Percentiles rank a stretch among this genome's conserved stretches.
These are phyloP conservation scores for Fusarium annulatum DNA, from an alignment of 2,329 filamentous ascomycete species.

Conservation along the genomic window DNA sequence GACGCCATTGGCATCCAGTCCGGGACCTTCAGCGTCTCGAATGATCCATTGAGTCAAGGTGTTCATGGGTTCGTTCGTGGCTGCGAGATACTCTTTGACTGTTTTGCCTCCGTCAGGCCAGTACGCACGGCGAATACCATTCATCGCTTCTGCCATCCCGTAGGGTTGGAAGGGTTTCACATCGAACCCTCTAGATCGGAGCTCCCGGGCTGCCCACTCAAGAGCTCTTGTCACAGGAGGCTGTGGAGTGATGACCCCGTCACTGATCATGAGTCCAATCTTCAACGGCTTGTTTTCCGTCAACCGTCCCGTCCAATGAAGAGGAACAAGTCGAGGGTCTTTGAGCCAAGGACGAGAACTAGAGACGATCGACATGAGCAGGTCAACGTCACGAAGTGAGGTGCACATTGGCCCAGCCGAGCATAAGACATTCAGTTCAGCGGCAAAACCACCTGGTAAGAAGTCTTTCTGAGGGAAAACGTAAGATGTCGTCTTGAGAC, in stretches of 20 bases:
- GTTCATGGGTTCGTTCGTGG: slow-evolving; percentile 45
- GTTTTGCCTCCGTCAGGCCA: slow-evolving; percentile 43
- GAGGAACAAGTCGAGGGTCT: slow-evolving; percentile 48
- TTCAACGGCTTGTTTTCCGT: slow-evolving; percentile 39
- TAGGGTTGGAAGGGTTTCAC: slow-evolving; percentile 29
- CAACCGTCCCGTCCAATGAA: slow-evolving; percentile 43
- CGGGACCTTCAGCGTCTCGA: slow-evolving; percentile 24
- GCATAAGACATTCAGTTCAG: slow-evolving; percentile 50
- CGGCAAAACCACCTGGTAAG: slow-evolving; percentile 31
- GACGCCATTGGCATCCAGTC: slow-evolving; percentile 28
- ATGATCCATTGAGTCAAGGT: slow-evolving; percentile 44
- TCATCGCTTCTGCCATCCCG: slow-evolving; percentile 19
- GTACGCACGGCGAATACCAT: slow-evolving; percentile 28
- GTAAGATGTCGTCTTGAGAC: slow-evolving; percentile 38
- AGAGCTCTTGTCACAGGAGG: slow-evolving; percentile 52
- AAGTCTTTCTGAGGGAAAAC: slow-evolving; percentile 45
- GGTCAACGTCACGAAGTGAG: slow-evolving; percentile 49
- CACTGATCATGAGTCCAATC: slow-evolving; percentile 56
- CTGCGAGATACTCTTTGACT: slow-evolving; percentile 19
- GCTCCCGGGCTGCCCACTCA: slow-evolving; percentile 45
- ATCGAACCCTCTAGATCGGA: background rate
- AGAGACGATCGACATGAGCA: slow-evolving; percentile 47
- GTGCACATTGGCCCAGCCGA: slow-evolving; percentile 50
- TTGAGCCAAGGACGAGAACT: slow-evolving; percentile 42
- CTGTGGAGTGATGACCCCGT: slow-evolving; percentile 52